Evolutionary conservation across 441 rosid genomes (phyloP).

Genomic region (Bruguiera hainesii): DNA sequence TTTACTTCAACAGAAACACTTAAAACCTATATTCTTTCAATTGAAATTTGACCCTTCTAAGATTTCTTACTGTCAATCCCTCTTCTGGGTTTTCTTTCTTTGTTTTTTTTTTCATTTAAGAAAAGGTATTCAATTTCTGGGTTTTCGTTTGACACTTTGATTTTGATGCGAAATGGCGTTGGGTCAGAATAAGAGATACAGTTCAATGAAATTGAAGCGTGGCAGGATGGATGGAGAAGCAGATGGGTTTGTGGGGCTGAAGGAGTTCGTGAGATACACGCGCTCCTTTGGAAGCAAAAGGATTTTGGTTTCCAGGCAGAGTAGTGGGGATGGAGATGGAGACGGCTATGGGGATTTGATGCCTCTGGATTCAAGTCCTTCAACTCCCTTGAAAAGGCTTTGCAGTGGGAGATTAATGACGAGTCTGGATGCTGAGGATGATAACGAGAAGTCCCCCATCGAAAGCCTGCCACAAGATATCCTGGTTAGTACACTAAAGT

Average conservation of each 20-base stretch:
- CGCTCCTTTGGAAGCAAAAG: constrained; percentile 69
- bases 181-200: constrained; percentile 24
- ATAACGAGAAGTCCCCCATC: constrained; percentile 37
- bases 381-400: constrained; percentile 50
- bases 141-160: background rate
- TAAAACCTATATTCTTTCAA: background rate
- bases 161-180: constrained; percentile 29
- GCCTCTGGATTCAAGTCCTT: background rate
- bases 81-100: background rate
- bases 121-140: constrained; percentile 4
- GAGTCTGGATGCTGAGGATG: background rate
- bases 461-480: constrained; percentile 76
- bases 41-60: constrained; percentile 5
- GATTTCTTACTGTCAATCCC: background rate
- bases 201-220: constrained; percentile 32
- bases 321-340: background rate
- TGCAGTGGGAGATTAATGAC: constrained; percentile 23
- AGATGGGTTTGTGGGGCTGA: constrained; percentile 16
- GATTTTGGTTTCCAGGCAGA: constrained; percentile 42
- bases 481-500: constrained; percentile 41
- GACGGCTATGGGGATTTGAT: background rate
- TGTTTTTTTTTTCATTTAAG: background rate
- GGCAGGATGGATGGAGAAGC: constrained; percentile 27
- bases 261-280: constrained; percentile 43
- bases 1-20: constrained; percentile 12